Evolutionary conservation across 2,329 filamentous ascomycete species (phyloP).

Genomic region (Onygenales sp.): DNA sequence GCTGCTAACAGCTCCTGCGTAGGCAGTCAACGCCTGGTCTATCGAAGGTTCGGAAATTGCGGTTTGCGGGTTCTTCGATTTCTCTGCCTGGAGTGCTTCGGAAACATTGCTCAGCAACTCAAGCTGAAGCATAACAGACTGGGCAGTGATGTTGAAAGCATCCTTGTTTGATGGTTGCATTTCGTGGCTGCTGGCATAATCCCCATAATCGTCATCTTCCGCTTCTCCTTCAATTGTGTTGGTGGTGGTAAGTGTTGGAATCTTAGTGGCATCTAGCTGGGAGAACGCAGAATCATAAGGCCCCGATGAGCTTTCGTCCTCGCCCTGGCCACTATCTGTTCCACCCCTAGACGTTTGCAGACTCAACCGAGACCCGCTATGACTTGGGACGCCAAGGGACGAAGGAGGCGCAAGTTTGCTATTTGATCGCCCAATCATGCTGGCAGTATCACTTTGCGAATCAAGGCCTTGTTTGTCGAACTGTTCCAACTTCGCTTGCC

Average conservation of each 20-base stretch:
- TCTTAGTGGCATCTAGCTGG: slow-evolving; percentile 39
- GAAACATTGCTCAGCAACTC: slow-evolving; percentile 83
- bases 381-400: slow-evolving; percentile 24
- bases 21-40: slow-evolving; percentile 68
- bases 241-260: slow-evolving; percentile 40
- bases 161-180: slow-evolving; percentile 67
- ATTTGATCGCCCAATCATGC: slow-evolving; percentile 23
- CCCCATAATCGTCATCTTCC: slow-evolving; percentile 66
- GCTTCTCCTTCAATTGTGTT: slow-evolving; percentile 50
- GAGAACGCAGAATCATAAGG: slow-evolving; percentile 49
- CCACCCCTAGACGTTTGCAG: slow-evolving; percentile 38
- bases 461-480: slow-evolving; percentile 43
- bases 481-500: slow-evolving; percentile 71
- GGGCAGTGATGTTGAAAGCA: slow-evolving; percentile 92
- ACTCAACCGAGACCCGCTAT: slow-evolving; percentile 38
- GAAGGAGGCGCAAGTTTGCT: slow-evolving; percentile 29
- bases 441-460: slow-evolving; percentile 28
- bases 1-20: slow-evolving; percentile 82
- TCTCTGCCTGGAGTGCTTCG: slow-evolving; percentile 66
- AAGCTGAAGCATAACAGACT: slow-evolving; percentile 85
- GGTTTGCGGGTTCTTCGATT: slow-evolving; percentile 57
- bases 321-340: slow-evolving; percentile 39
- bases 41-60: slow-evolving; percentile 68
- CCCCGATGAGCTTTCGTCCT: slow-evolving; percentile 47
- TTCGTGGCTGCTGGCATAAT: slow-evolving; percentile 71